Evolutionary conservation across 73 alveolate genomes (phyloP), one percentile per base, ranked within the genome.

Genomic region (Paraurostyla sp.): DNA sequence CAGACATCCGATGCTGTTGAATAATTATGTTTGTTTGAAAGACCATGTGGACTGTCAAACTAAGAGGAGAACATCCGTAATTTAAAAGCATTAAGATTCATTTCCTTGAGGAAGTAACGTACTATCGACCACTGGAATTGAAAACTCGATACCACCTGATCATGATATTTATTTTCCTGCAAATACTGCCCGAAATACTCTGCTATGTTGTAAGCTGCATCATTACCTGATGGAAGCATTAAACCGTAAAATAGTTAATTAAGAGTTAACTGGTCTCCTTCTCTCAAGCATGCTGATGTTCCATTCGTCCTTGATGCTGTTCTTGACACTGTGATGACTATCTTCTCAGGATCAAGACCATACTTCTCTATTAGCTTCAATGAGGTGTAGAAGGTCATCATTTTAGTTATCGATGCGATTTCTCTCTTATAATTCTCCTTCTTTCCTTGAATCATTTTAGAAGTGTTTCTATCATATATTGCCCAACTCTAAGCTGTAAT

Each of bases 31-130:
- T 58, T 22, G 46, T 80, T 84, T 0, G 78, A 51, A 15, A 75
- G 80, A 22, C 97, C 97, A 76, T 93, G 97, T 13, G 97, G 97
- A 78, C 89, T 84, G 41, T 83, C 88, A 41, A 65, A 93, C 25
- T 48, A 23, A 23, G 86, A 69, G 11, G 30, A 32, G 32, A 25
- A 35, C 91, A 81, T 81, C n/a, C 71, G 27, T 23, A 81, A 54
- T 32, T 41, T 54, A 35, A 46, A 49, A 0, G 92, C 86, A 69
- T 85, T 85, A 7, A 63, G n/a, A 48, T 85, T 85, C 92, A 85
- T 85, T 42, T 85, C 92, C 32, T 69, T 69, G 46, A 85, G 25
- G 87, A 85, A 85, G 57, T 46, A 85, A 38, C 71, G 80, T 3
- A 58, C 81, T 36, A 36, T 51, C 4, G 78, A 54, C 76, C 65